Conservation (phyloP, 1,284 basidiomycete species). For the Cryptococcus sp. region DNA sequence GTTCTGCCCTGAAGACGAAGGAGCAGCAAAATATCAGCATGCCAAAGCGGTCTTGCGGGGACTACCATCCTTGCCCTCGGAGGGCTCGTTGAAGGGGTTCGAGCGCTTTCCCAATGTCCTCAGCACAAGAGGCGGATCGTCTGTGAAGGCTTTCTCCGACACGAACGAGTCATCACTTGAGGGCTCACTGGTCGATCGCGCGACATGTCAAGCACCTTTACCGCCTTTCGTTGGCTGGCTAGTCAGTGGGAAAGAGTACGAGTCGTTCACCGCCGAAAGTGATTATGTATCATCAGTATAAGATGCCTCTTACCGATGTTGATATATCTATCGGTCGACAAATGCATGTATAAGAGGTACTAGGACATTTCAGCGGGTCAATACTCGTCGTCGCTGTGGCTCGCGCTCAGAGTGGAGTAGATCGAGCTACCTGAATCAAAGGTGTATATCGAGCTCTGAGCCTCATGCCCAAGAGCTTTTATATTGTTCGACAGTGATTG, state of each 20-base stretch:
- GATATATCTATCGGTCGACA: too few relatives aligned
- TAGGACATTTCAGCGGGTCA: too few relatives aligned
- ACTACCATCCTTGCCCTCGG: neutral
- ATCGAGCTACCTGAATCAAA: too few relatives aligned
- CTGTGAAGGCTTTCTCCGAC: neutral
- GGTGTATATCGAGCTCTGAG: too few relatives aligned
- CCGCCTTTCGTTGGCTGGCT: slow-evolving; percentile 65
- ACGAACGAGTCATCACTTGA: neutral
- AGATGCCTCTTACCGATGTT: too few relatives aligned
- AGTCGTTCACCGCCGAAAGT: slow-evolving; percentile 55
- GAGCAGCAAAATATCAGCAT: slow-evolving; percentile 1
- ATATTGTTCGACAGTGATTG: too few relatives aligned
- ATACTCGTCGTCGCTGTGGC: too few relatives aligned
- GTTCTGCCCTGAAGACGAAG: too few relatives aligned
- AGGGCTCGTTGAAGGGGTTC: slow-evolving; percentile 8
- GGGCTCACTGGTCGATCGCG: neutral
- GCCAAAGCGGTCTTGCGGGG: slow-evolving; percentile 8
- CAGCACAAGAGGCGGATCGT: neutral
- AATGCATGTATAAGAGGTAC: neutral
- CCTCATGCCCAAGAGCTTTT: too few relatives aligned
- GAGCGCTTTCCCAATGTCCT: slow-evolving; percentile 14
- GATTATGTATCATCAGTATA: neutral
- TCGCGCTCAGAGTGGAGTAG: too few relatives aligned
- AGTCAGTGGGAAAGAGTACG: slow-evolving; percentile 58
- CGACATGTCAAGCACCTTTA: neutral